Conservation (phyloP, 2,329 filamentous ascomycete species). For the Claviceps quebecensis region DNA sequence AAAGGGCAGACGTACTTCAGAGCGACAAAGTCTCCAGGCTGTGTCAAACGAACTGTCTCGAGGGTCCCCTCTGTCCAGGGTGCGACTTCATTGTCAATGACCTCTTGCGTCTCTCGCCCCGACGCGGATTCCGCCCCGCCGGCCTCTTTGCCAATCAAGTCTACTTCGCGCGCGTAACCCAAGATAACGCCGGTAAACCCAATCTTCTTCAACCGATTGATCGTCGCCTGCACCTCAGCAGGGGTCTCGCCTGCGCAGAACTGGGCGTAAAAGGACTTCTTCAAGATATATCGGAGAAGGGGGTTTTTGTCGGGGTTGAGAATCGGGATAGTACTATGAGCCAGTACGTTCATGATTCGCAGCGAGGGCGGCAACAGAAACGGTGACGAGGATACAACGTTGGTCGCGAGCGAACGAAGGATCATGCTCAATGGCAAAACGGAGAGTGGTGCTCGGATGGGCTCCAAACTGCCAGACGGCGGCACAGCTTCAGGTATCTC, state of each 20-base stretch:
- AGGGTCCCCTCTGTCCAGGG: constrained; percentile 64
- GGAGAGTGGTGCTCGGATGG: constrained; percentile 37
- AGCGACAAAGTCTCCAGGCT: constrained; percentile 47
- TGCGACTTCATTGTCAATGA: constrained; percentile 44
- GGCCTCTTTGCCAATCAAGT: constrained; percentile 45
- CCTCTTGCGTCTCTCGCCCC: constrained; percentile 32
- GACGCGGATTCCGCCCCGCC: constrained; percentile 28
- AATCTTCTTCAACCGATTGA: constrained; percentile 51
- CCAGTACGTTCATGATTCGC: constrained; percentile 51
- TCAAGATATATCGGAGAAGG: constrained; percentile 54
- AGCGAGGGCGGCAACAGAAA: constrained; percentile 58
- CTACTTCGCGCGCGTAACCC: constrained; percentile 71
- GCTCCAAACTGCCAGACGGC: constrained; percentile 13
- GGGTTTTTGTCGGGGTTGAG: constrained; percentile 66
- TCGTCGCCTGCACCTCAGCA: constrained; percentile 51
- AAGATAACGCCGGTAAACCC: constrained; percentile 77
- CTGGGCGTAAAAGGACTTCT: constrained; percentile 77
- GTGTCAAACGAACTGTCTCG: constrained; percentile 57
- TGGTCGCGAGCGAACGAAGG: constrained; percentile 55
- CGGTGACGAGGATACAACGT: constrained; percentile 54
- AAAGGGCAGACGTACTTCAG: constrained; percentile 35
- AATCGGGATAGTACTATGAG: constrained; percentile 50
- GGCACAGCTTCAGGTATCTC: constrained; percentile 19
- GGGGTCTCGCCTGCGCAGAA: constrained; percentile 76
- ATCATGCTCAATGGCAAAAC: constrained; percentile 53